These are phyloP conservation scores for Fraxinus latifolia DNA, from an alignment of 305 asterid genomes.

Conservation along the genomic window DNA sequence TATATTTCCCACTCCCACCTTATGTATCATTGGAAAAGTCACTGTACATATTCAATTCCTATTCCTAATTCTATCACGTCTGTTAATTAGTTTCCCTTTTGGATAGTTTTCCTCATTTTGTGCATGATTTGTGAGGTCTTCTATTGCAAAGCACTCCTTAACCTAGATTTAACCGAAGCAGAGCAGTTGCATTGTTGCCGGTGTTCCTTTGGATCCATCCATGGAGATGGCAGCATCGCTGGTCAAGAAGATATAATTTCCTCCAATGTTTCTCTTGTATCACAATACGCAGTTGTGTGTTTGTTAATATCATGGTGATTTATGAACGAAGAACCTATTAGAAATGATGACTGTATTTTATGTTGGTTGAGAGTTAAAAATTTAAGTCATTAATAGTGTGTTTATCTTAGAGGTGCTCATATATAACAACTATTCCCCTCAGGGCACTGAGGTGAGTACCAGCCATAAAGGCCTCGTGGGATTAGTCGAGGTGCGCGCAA, in stretches of 20 bases:
- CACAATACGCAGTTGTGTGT: not conserved
- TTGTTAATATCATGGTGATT: not conserved
- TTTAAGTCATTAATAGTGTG: not conserved
- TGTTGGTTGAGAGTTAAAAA: not conserved
- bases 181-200: not conserved
- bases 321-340: not conserved
- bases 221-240: not conserved
- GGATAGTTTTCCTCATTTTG: not conserved
- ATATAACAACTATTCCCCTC: not conserved
- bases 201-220: not conserved
- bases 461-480: no score
- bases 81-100: not conserved
- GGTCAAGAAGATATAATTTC: not conserved
- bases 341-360: not conserved
- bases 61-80: not conserved
- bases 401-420: not conserved
- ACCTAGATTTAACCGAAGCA: not conserved
- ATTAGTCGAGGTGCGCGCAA: no score
- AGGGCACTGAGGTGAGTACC: no score
- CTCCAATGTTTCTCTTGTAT: not conserved
- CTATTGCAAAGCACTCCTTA: not conserved
- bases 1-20: not conserved
- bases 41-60: not conserved
- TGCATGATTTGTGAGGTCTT: not conserved
- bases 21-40: not conserved